phyloP scores from a whole-genome alignment of 306 rosid species.

The Echinosophora koreensis region DNA sequence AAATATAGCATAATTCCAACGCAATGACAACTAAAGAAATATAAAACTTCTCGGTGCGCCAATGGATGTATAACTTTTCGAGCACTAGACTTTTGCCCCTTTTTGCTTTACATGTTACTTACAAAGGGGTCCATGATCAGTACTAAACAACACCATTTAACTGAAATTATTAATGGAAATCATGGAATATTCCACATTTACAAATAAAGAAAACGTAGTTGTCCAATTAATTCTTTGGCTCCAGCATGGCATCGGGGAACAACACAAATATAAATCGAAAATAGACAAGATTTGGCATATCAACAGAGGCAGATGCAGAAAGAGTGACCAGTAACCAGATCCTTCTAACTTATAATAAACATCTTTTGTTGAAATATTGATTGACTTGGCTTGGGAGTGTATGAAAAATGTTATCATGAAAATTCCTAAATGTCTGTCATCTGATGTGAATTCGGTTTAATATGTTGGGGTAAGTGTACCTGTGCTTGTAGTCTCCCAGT shows the following conservation, averaged over 20 bases:
- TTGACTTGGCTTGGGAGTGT: neutral
- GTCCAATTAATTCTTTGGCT: neutral
- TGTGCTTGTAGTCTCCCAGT: neutral
- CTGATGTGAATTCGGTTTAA: slow-evolving; percentile 21
- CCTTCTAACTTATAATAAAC: neutral
- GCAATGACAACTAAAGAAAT: neutral
- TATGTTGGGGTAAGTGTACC: neutral
- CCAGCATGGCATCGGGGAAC: neutral
- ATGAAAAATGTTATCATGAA: slow-evolving; percentile 6
- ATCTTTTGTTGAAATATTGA: neutral
- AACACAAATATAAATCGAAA: neutral
- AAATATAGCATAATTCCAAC: slow-evolving; percentile 42
- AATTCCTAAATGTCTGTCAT: slow-evolving; percentile 2
- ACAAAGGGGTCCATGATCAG: slow-evolving; percentile 34
- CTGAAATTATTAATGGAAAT: slow-evolving; percentile 25
- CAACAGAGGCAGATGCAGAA: neutral
- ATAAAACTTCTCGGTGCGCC: slow-evolving; percentile 1
- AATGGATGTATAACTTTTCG: neutral
- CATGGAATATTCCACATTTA: slow-evolving; percentile 1
- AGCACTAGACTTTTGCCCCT: neutral
- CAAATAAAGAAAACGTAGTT: neutral
- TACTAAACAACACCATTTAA: neutral
- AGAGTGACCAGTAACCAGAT: neutral
- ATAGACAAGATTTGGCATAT: neutral
- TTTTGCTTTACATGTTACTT: slow-evolving; percentile 4